Evolutionary conservation across 495 filamentous ascomycete species (phyloP), one percentile per base, ranked within the genome.

Genomic region (Thermothielavioides terrestris): DNA sequence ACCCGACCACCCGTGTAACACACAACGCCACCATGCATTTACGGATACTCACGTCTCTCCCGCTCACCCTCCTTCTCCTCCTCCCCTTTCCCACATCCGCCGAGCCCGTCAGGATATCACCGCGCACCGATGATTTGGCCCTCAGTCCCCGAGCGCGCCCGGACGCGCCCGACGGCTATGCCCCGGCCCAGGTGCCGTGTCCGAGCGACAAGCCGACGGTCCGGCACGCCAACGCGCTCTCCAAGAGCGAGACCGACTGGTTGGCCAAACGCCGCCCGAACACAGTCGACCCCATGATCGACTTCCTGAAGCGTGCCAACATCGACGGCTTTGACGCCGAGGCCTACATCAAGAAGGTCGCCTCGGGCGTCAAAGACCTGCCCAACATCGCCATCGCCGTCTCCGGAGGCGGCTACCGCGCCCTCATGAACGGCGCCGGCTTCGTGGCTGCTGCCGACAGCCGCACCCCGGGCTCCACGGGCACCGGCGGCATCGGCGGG

Each of bases 401-500:
- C 22, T 79, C 76, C 3, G 79, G 80, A 26, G 87, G 80, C 41
- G 91, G 91, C 7, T 96, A 94, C 63, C 75, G 92, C 49, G 91
- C 91, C 1, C 66, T 95, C 64, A 69, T 92, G 74, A 94, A 85
- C 58, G 91, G 89, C 15, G 91, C 83, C n/a, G 91, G 91, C 35
- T 85, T 84, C 23, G 54, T 96, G 22, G 82, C 86, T 49, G 92
- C 91, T 1, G 90, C 90, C 37, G 91, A 97, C 59, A 78, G 69
- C 55, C 78, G 91, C 9, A 88, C 86, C 0, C 62, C 69, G 0
- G 85, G 83, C 44, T 68, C 84, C 2, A 88, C 82, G 0, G 65
- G 63, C 4, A 52, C 64, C 2, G 89, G 89, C 1, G 83, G 86
- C 37, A 71, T 97, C 36, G 90, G 92, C 48, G 90, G 90, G 14